phyloP scores from a whole-genome alignment of 345 rosid species.

The Syzygium aromaticum region DNA sequence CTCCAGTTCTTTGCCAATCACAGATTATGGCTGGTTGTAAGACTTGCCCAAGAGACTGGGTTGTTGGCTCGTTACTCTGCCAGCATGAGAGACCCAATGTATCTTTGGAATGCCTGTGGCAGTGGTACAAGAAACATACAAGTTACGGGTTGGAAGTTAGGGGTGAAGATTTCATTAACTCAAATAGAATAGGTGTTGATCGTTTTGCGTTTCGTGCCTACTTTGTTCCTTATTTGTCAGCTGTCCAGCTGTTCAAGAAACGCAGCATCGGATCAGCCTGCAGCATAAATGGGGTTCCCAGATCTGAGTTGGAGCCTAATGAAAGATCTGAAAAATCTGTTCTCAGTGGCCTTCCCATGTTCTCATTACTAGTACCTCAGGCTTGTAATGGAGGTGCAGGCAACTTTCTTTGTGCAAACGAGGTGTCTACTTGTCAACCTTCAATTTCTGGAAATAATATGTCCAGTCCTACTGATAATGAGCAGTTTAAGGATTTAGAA shows the following conservation, averaged over 20 bases:
- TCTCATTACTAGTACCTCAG: slow-evolving; percentile 25
- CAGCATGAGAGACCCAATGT: slow-evolving; percentile 31
- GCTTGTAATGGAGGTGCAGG: not conserved
- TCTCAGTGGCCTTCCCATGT: slow-evolving; percentile 10
- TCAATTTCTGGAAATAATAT: not conserved
- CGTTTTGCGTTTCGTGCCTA: slow-evolving; percentile 35
- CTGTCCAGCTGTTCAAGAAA: slow-evolving; percentile 40
- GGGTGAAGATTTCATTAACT: slow-evolving; percentile 30
- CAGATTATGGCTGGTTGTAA: slow-evolving; percentile 13
- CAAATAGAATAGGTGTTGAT: slow-evolving; percentile 34
- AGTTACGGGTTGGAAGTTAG: slow-evolving; percentile 47
- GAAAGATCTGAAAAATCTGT: slow-evolving; percentile 4
- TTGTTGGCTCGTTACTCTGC: slow-evolving; percentile 12
- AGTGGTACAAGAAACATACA: slow-evolving; percentile 51
- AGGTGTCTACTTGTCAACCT: not conserved
- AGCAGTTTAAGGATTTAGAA: slow-evolving; percentile 15
- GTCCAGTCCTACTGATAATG: slow-evolving; percentile 7
- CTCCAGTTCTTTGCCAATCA: slow-evolving; percentile 30
- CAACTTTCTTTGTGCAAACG: not conserved
- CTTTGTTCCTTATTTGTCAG: slow-evolving; percentile 52
- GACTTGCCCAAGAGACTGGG: slow-evolving; percentile 13
- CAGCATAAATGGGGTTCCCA: not conserved
- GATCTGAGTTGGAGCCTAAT: not conserved
- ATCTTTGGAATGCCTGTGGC: slow-evolving; percentile 36
- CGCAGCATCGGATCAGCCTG: not conserved